phyloP scores from a whole-genome alignment of 768 basidiomycete species.

The Leccinum incarnatum region DNA sequence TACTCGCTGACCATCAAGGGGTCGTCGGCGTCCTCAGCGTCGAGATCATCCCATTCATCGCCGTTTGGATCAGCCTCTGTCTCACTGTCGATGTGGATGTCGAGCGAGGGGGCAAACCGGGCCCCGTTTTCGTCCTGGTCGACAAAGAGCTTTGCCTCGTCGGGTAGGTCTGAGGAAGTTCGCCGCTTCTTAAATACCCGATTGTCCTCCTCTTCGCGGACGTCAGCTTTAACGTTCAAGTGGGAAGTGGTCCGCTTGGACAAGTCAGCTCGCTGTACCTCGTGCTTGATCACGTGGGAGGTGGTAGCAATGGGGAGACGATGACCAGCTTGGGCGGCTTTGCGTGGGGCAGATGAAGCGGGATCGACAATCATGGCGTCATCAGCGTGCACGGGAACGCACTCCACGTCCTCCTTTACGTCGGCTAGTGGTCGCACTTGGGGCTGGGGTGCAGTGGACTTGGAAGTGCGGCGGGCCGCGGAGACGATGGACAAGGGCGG shows the following conservation, averaged over 20 bases:
- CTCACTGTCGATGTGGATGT: conserved; percentile 43
- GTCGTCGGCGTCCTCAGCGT: conserved; percentile 88
- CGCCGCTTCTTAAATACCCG: conserved; percentile 73
- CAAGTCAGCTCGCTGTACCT: conserved; percentile 27
- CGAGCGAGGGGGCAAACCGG: conserved; percentile 41
- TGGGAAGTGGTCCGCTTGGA: conserved; percentile 33
- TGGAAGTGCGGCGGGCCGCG: conserved; percentile 39
- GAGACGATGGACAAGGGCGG: conserved; percentile 57
- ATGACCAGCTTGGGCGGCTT: neutral
- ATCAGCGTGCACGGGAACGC: conserved; percentile 36
- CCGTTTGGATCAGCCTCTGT: conserved; percentile 65
- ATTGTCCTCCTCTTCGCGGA: conserved; percentile 52
- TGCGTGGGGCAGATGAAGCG: conserved; percentile 17
- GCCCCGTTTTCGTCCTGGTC: conserved; percentile 36
- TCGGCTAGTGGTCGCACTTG: conserved; percentile 26
- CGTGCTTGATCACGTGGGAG: conserved; percentile 27
- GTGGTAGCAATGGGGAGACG: neutral
- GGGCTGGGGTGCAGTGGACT: conserved; percentile 21
- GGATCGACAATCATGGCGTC: conserved; percentile 54
- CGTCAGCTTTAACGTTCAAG: conserved; percentile 33
- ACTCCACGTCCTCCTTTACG: conserved; percentile 27
- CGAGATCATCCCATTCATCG: conserved; percentile 84
- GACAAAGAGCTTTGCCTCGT: conserved; percentile 42
- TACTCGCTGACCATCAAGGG: conserved; percentile 98
- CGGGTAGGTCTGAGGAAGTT: conserved; percentile 64